phyloP scores from a whole-genome alignment of 352 stramenopile species.

The Achlya hypogyna region DNA sequence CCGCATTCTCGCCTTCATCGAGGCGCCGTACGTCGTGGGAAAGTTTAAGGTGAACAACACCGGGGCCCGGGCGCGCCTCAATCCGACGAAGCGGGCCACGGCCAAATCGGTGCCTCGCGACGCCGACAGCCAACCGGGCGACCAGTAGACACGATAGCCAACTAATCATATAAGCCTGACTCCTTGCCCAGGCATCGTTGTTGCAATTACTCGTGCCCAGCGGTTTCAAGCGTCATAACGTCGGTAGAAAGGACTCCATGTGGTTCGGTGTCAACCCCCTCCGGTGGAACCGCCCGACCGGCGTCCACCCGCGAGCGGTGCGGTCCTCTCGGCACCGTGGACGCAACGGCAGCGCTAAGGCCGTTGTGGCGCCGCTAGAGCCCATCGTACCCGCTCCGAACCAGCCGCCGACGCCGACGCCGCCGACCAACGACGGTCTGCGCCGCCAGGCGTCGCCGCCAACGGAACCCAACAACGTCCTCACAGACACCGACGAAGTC shows the following conservation, averaged over 20 bases:
- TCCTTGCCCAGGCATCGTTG: too few relatives aligned
- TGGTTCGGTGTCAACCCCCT: conserved; percentile 15
- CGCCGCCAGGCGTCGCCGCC: not conserved
- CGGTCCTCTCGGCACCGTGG: not conserved
- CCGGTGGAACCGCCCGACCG: not conserved
- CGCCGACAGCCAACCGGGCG: too few relatives aligned
- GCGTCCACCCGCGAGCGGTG: not conserved
- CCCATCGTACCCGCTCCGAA: not conserved
- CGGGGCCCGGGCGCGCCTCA: conserved; percentile 2
- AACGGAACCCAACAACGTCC: not conserved
- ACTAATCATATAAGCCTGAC: too few relatives aligned
- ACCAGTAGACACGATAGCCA: too few relatives aligned
- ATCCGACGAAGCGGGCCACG: not conserved
- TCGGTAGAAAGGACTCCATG: too few relatives aligned
- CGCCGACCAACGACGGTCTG: not conserved
- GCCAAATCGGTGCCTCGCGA: too few relatives aligned
- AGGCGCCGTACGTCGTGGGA: not conserved
- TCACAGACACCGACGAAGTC: not conserved
- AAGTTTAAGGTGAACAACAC: conserved; percentile 13
- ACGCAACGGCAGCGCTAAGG: not conserved
- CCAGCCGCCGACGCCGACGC: not conserved
- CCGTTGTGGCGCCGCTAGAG: not conserved
- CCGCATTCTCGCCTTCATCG: not conserved
- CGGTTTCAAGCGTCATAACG: too few relatives aligned
- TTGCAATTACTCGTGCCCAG: too few relatives aligned